Evolutionary conservation across 2,329 filamentous ascomycete species (phyloP).

Genomic region (Sporothrix protearum): DNA sequence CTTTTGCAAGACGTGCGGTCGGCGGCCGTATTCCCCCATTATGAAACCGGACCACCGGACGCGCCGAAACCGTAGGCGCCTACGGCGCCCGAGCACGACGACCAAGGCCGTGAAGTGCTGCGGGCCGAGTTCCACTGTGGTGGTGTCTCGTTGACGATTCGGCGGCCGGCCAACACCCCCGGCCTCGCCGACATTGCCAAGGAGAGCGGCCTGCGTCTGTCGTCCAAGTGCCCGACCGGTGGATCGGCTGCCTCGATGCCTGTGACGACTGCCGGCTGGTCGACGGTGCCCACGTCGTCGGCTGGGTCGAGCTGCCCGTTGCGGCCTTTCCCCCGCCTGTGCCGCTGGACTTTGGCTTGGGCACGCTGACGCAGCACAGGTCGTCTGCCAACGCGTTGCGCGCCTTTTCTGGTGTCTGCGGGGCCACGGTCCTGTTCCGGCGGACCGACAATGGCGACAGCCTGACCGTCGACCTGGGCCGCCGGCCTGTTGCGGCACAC

Average conservation of each 20-base stretch:
- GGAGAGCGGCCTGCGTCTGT: background rate
- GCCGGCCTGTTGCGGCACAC: background rate
- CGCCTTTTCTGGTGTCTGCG: background rate
- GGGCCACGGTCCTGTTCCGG: background rate
- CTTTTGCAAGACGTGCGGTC: conserved; percentile 17
- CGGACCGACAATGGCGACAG: background rate
- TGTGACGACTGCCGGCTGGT: conserved; percentile 7
- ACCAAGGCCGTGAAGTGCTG: background rate
- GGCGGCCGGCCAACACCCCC: background rate
- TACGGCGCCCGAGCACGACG: background rate
- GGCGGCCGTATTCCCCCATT: background rate
- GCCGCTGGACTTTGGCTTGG: background rate
- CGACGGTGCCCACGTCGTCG: background rate
- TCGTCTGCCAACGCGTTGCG: background rate
- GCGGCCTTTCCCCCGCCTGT: background rate
- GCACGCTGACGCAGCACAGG: background rate
- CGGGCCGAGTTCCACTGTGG: background rate
- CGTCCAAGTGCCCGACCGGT: background rate
- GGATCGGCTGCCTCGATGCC: background rate
- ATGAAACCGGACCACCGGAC: background rate
- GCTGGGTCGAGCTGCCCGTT: background rate
- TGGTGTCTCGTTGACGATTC: background rate
- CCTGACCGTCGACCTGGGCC: background rate
- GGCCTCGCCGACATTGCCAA: background rate
- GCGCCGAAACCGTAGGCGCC: background rate